Conservation (phyloP, 441 rosid genomes). For the Codiaeum variegatum region DNA sequence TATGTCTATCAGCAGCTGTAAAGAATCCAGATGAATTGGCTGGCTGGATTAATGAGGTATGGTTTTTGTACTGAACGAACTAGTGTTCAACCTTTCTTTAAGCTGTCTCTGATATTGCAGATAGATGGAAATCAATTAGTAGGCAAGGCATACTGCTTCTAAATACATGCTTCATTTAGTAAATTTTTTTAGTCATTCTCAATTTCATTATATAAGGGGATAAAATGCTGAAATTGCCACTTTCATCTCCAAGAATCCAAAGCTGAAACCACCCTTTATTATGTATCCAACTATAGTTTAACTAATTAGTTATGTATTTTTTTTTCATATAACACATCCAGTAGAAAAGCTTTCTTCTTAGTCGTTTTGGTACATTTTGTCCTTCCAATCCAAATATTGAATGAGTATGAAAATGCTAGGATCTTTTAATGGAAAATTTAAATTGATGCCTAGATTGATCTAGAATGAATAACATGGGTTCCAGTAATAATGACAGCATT, state of each 20-base stretch:
- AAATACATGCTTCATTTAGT: not conserved
- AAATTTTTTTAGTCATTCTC: not conserved
- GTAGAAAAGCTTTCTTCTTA: constrained; percentile 6
- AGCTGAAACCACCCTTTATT: not conserved
- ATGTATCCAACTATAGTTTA: not conserved
- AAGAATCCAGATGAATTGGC: constrained; percentile 95
- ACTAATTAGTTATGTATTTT: not conserved
- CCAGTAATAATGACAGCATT: not conserved
- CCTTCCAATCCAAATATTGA: not conserved
- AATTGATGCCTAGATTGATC: not conserved
- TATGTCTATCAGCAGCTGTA: constrained; percentile 87
- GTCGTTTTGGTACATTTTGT: not conserved
- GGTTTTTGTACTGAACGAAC: constrained; percentile 8
- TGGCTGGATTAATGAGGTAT: constrained; percentile 96
- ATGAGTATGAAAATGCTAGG: not conserved
- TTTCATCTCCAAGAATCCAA: constrained; percentile 3
- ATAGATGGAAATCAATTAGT: not conserved
- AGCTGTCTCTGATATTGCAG: not conserved
- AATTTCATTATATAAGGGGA: not conserved
- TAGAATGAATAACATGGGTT: not conserved
- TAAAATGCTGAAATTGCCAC: not conserved
- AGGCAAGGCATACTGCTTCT: not conserved
- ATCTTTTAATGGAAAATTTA: not conserved
- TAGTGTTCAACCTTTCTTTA: constrained; percentile 13
- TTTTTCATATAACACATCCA: not conserved